Evolutionary conservation across 805 yeast species (phyloP).

Genomic region (Kazachstania psychrophila): DNA sequence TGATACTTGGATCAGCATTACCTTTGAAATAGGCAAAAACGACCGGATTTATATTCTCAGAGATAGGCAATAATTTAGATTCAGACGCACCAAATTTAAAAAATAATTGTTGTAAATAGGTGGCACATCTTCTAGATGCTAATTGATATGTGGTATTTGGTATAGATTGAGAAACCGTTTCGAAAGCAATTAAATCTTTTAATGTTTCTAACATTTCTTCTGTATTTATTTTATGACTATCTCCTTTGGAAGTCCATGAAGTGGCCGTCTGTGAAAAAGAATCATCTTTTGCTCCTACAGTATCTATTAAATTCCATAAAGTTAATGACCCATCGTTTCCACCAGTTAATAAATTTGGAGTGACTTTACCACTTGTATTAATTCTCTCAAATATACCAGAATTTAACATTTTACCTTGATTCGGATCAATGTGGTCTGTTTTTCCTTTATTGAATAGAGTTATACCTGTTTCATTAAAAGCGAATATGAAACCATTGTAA

Average conservation of each 20-base stretch:
- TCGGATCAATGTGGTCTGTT: conserved; percentile 41
- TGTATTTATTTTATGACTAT: conserved; percentile 33
- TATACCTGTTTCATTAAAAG: conserved; percentile 36
- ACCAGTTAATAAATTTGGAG: conserved; percentile 51
- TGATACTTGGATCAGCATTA: conserved; percentile 19
- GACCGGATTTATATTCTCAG: conserved; percentile 67
- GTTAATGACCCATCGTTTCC: conserved; percentile 61
- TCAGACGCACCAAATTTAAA: conserved; percentile 59
- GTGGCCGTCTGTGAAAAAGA: background rate
- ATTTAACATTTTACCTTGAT: conserved; percentile 49
- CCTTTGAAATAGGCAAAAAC: conserved; percentile 66
- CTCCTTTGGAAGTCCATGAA: background rate
- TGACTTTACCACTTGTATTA: conserved; percentile 17
- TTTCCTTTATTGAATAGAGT: conserved; percentile 38
- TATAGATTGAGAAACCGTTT: conserved; percentile 65
- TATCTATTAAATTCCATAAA: conserved; percentile 48
- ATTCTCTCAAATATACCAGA: conserved; percentile 38
- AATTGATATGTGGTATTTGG: conserved; percentile 40
- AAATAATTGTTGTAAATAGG: conserved; percentile 53
- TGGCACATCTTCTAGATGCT: conserved; percentile 83
- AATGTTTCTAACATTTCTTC: conserved; percentile 59
- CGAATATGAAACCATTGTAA: conserved; percentile 25
- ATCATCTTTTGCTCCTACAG: background rate
- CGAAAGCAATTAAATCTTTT: conserved; percentile 52
- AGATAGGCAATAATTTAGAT: conserved; percentile 61